Conservation (phyloP, 1,284 basidiomycete species). For the Gomphus bonarii region DNA sequence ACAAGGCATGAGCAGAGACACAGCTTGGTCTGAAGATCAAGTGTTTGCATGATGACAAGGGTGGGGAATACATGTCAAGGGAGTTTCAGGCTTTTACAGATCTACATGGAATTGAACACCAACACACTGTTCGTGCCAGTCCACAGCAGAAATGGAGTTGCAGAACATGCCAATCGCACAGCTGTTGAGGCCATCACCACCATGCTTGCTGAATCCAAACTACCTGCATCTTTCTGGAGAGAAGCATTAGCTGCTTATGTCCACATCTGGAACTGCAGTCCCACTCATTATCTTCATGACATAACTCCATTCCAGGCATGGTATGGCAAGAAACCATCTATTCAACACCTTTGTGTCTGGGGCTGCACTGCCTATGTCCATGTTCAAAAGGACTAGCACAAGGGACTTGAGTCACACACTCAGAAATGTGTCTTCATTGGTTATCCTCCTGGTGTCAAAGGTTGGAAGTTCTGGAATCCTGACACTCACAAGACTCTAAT, state of each 20-base stretch:
- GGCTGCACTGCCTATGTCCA: slow-evolving; percentile 26
- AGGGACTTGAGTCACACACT: slow-evolving; percentile 21
- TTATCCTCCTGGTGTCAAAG: slow-evolving; percentile 22
- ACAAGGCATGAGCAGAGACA: too few species aligned
- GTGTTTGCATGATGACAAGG: too few species aligned
- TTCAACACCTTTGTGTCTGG: slow-evolving; percentile 22
- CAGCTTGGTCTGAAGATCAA: too few species aligned
- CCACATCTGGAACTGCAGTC: slow-evolving; percentile 13
- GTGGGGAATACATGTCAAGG: slow-evolving; percentile 19
- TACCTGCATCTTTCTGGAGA: slow-evolving; percentile 15
- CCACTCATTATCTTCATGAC: slow-evolving; percentile 8
- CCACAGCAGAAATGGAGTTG: slow-evolving; percentile 21
- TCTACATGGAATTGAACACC: slow-evolving; percentile 16
- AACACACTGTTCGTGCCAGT: slow-evolving; percentile 16
- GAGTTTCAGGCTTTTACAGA: slow-evolving; percentile 24
- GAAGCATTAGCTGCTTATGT: slow-evolving; percentile 11
- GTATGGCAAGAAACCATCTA: slow-evolving; percentile 17
- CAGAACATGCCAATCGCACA: slow-evolving; percentile 20
- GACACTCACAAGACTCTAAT: slow-evolving; percentile 16
- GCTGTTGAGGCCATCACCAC: background rate
- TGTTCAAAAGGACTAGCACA: slow-evolving; percentile 21
- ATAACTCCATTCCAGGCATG: background rate
- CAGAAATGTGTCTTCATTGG: slow-evolving; percentile 28
- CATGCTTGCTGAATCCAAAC: slow-evolving; percentile 9
- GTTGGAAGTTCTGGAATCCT: slow-evolving; percentile 23